Evolutionary conservation across 176 grass and related monocot species (phyloP), one percentile per base, ranked within the genome.

Genomic region (Alloteropsis semialata): DNA sequence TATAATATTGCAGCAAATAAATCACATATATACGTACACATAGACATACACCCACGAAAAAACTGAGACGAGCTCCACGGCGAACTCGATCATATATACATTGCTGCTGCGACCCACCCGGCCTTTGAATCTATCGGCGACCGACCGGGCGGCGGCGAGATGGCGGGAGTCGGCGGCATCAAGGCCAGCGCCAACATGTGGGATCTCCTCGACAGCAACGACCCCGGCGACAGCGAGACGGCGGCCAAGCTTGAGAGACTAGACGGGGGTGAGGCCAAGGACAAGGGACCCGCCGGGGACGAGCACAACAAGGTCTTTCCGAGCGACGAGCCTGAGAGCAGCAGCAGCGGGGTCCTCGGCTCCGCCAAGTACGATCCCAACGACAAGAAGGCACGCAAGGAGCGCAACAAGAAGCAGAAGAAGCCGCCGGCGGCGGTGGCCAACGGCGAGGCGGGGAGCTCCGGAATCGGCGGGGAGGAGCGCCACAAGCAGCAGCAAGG

Each of bases 141-240:
- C 49, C 49, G 49, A 32, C 10, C 37, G 37, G 14, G n/a, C n/a
- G n/a, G n/a, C n/a, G n/a, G n/a, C 25, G 45, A 75, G 59, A 84
- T 66, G 38, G 37, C 37, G 6, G 18, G 18, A 27, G 16, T 15
- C 38, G 75, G 34, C 37, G 65, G 84, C 32, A 8, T 42, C 32
- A 38, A 45, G 76, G 56, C 25, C 19, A 42, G 58, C 22, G 19
- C 11, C 25, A 78, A 78, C 73, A 64, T 83, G 86, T 78, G 73
- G 86, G 73, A 29, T 0, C 10, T 44, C 34, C 80, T 83, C 44
- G 4, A 15, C 56, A 16, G 12, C 53, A 8, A 82, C 5, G 72
- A 87, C 18, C 71, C 85, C 13, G 79, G 79, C 54, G 41, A 88
- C 24, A 30, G 5, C 44, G 19, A 15, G 11, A 8, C 10, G 1